Conservation (phyloP, 2,329 filamentous ascomycete species). For the Podosphaera aphanis region DNA sequence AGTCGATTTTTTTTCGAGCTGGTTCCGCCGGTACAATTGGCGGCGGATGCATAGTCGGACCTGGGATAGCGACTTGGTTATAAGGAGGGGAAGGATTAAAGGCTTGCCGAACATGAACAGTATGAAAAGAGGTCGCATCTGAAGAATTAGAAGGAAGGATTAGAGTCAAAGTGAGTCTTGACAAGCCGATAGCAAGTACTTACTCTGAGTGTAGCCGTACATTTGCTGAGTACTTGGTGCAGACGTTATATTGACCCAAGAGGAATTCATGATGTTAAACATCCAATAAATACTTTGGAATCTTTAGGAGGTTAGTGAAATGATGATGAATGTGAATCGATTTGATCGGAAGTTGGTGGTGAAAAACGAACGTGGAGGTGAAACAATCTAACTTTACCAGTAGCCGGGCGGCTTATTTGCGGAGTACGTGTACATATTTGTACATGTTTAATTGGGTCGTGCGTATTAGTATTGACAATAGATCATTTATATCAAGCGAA, state of each 20-base stretch:
- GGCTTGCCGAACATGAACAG: conserved; percentile 21
- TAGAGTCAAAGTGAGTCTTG: not conserved
- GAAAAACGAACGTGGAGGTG: not conserved
- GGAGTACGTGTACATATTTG: no score
- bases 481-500: not conserved
- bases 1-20: conserved; percentile 35
- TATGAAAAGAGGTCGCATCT: conserved; percentile 20
- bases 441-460: no score
- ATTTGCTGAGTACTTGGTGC: conserved; percentile 19
- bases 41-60: conserved; percentile 5
- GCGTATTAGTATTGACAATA: no score
- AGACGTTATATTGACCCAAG: conserved; percentile 16
- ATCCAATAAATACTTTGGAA: conserved; percentile 4
- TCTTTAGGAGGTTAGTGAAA: no score
- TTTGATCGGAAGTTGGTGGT: no score
- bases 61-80: conserved; percentile 19
- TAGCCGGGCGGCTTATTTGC: no score
- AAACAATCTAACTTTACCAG: not conserved
- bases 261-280: conserved; percentile 13
- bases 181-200: conserved; percentile 5
- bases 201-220: conserved; percentile 14
- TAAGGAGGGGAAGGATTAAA: conserved; percentile 16
- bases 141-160: not conserved
- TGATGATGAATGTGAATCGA: no score
- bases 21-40: conserved; percentile 5